phyloP scores from a whole-genome alignment of 148 eudicot species.

The Vaccinium corymbosum region DNA sequence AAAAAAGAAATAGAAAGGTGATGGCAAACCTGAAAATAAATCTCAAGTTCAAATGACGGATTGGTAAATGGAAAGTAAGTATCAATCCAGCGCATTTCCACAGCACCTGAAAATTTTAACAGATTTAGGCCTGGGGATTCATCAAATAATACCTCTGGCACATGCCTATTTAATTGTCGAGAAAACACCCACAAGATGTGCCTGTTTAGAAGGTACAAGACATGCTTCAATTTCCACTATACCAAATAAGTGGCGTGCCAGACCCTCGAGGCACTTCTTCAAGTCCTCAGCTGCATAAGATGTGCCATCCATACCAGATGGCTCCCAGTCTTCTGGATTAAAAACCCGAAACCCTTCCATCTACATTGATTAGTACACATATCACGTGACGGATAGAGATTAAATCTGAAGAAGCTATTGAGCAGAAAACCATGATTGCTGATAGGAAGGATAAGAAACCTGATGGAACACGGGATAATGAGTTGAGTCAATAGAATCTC shows the following conservation, averaged over 20 bases:
- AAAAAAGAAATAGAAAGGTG: not conserved
- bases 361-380: conserved; percentile 31
- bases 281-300: conserved; percentile 70
- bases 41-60: conserved; percentile 96
- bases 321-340: conserved; percentile 71
- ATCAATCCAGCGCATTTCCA: conserved; percentile 99
- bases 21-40: conserved; percentile 76
- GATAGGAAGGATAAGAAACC: conserved; percentile 37
- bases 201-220: not conserved
- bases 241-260: conserved; percentile 96
- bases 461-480: conserved; percentile 99
- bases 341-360: conserved; percentile 98
- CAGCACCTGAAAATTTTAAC: conserved; percentile 54
- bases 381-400: not conserved
- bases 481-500: conserved; percentile 95
- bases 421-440: not conserved
- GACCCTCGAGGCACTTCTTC: conserved; percentile 94
- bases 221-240: conserved; percentile 19
- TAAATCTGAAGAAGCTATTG: conserved; percentile 6
- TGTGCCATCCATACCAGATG: conserved; percentile 73
- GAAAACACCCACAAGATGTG: not conserved
- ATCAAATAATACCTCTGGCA: conserved; percentile 3
- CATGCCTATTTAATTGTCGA: not conserved
- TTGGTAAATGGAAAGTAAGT: conserved; percentile 93
- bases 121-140: not conserved